Conservation (phyloP, 2,329 filamentous ascomycete genomes). For the Fusarium solani-melongenae region DNA sequence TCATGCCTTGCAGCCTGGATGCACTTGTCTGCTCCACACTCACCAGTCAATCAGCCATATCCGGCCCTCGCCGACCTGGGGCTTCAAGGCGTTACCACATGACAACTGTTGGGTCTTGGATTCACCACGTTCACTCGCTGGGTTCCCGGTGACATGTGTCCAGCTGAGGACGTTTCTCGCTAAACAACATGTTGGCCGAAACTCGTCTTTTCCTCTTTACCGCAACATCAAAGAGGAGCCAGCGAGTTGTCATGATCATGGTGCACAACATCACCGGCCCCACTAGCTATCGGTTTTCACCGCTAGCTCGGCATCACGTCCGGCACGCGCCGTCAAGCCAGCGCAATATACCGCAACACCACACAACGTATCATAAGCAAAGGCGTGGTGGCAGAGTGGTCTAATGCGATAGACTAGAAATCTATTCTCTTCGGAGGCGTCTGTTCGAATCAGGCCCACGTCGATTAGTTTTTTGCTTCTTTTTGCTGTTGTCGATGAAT, state of each 20-base stretch:
- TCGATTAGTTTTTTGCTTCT: conserved; percentile 16
- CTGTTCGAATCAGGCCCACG: conserved; percentile 50
- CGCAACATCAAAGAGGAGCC: not conserved
- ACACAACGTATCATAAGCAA: not conserved
- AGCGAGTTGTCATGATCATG: not conserved
- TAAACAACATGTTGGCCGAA: not conserved
- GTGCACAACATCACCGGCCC: not conserved
- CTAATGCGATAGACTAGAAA: conserved; percentile 50
- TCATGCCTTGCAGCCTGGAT: not conserved
- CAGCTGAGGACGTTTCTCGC: not conserved
- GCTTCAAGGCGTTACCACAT: conserved; percentile 6
- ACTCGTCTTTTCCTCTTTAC: not conserved
- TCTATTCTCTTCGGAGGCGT: conserved; percentile 48
- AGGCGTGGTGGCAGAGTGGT: conserved; percentile 48
- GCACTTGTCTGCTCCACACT: not conserved
- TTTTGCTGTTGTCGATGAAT: conserved; percentile 8
- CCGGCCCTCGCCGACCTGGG: not conserved
- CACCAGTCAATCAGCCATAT: not conserved
- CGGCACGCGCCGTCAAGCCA: not conserved
- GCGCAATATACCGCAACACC: not conserved
- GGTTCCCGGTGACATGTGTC: not conserved
- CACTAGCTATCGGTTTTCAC: not conserved
- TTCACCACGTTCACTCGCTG: not conserved
- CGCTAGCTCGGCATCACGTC: not conserved
- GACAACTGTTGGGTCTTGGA: not conserved